phyloP scores from a whole-genome alignment of 2,329 filamentous ascomycete genomes.

The Ophiostoma fasciatum region DNA sequence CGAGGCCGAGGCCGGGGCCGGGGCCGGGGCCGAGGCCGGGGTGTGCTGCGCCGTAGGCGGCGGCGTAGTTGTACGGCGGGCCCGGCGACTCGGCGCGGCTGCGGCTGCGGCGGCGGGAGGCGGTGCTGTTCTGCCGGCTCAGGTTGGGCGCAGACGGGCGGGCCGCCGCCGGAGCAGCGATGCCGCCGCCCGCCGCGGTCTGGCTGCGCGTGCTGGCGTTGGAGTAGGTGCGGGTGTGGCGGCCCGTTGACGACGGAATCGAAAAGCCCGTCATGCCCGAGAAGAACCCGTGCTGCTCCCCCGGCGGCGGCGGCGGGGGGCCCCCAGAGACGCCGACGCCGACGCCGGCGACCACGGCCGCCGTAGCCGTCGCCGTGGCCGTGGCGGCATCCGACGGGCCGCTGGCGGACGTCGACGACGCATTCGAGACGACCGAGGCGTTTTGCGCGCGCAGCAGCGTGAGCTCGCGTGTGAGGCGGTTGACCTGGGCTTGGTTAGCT shows the following conservation, averaged over 20 bases:
- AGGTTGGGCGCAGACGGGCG: constrained; percentile 22
- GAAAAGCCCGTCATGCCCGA: constrained; percentile 43
- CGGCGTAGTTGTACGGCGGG: too few relatives aligned
- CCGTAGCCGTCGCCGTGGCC: constrained; percentile 18
- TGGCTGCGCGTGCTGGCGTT: constrained; percentile 39
- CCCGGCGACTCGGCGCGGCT: constrained; percentile 35
- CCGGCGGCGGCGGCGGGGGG: too few relatives aligned
- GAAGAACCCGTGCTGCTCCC: too few relatives aligned
- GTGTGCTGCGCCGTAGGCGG: too few relatives aligned
- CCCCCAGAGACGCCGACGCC: too few relatives aligned
- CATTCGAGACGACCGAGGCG: constrained; percentile 49
- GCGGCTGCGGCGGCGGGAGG: constrained; percentile 36
- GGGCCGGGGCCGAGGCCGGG: too few relatives aligned
- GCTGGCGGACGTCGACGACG: constrained; percentile 45
- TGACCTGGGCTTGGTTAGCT: constrained; percentile 68
- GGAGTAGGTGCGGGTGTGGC: constrained; percentile 43
- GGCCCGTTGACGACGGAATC: constrained; percentile 33
- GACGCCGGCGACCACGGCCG: too few relatives aligned
- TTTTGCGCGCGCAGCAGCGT: constrained; percentile 64
- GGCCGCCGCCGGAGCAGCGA: constrained; percentile 28
- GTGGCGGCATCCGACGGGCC: constrained; percentile 19
- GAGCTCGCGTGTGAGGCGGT: constrained; percentile 81
- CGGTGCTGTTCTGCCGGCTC: constrained; percentile 39
- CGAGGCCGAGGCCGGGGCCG: too few relatives aligned
- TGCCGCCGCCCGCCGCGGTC: constrained; percentile 28